A percentile compares a stretch with the other conserved stretches of the same genome.
Evolutionary conservation across 225 moss, liverwort and hornwort genomes (phyloP).

Genomic region (Climacium dendroides): DNA sequence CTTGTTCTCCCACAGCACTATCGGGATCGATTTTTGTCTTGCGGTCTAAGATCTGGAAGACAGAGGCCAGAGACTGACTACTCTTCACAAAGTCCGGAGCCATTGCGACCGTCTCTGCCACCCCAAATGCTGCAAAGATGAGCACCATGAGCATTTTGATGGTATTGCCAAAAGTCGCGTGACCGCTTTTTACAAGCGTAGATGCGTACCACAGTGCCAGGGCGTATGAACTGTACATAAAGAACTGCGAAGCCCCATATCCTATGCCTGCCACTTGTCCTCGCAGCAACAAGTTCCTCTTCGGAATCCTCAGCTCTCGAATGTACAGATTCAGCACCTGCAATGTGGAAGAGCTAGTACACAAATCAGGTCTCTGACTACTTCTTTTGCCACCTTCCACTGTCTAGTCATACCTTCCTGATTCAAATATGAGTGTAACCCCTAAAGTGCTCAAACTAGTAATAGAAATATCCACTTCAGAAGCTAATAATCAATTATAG

Average conservation of each 20-base stretch:
- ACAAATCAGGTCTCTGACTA: not conserved
- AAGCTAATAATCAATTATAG: not conserved
- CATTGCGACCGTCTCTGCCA: constrained; percentile 42
- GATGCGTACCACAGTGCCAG: constrained; percentile 46
- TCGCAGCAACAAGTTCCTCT: constrained; percentile 28
- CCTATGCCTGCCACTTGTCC: constrained; percentile 41
- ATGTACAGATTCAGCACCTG: constrained; percentile 46
- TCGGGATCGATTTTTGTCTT: constrained; percentile 28
- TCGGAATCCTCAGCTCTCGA: constrained; percentile 39
- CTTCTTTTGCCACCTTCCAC: not conserved
- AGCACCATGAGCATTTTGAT: constrained; percentile 52
- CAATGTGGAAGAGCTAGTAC: not conserved
- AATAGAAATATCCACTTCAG: not conserved
- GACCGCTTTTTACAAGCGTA: constrained; percentile 27
- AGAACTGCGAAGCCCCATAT: constrained; percentile 37
- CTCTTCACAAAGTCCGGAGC: constrained; percentile 41
- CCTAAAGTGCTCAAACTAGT: not conserved
- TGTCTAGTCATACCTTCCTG: not conserved
- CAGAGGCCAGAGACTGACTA: constrained; percentile 25
- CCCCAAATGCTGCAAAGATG: constrained; percentile 42
- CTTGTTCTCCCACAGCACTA: constrained; percentile 10
- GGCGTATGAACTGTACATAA: constrained; percentile 39
- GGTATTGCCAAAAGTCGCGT: constrained; percentile 36
- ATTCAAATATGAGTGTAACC: not conserved
- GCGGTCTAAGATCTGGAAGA: constrained; percentile 35